phyloP scores from a whole-genome alignment of 306 rosid genomes.

The Hippophae tibetana region DNA sequence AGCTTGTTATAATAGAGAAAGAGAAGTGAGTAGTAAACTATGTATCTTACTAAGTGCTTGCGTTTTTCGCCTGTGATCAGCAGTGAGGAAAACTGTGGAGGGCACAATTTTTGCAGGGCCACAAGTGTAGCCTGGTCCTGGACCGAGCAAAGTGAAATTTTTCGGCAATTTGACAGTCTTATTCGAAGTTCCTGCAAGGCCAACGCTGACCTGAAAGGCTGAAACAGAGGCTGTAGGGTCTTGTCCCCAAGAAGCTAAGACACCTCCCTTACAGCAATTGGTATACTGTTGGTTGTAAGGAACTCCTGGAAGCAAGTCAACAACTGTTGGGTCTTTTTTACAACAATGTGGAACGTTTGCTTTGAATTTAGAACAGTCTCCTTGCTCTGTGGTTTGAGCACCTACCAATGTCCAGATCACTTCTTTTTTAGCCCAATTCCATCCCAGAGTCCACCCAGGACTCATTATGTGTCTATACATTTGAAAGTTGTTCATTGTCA shows the following conservation, averaged over 20 bases:
- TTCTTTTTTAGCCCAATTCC: constrained; percentile 80
- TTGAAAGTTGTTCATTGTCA: constrained; percentile 71
- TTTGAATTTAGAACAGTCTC: constrained; percentile 78
- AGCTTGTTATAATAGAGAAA: background rate
- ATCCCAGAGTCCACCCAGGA: constrained; percentile 71
- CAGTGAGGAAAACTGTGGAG: constrained; percentile 51
- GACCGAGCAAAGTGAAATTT: constrained; percentile 75
- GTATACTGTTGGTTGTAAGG: constrained; percentile 81
- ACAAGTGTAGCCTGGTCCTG: constrained; percentile 85
- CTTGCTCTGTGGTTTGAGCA: constrained; percentile 82
- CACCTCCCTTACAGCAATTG: constrained; percentile 90
- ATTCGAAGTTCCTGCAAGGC: constrained; percentile 66
- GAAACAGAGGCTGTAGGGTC: constrained; percentile 66
- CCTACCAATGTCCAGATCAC: constrained; percentile 69
- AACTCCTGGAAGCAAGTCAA: constrained; percentile 83
- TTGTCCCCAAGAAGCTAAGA: constrained; percentile 74
- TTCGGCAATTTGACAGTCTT: constrained; percentile 67
- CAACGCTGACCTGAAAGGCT: constrained; percentile 70
- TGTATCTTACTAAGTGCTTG: constrained; percentile 61
- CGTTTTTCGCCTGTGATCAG: constrained; percentile 68
- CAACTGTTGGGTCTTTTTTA: constrained; percentile 62
- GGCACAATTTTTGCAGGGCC: constrained; percentile 80
- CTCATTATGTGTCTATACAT: constrained; percentile 47
- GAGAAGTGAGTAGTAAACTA: background rate
- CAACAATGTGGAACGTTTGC: constrained; percentile 71